Evolutionary conservation across 305 asterid genomes (phyloP).

Genomic region (Fraxinus paxiana): DNA sequence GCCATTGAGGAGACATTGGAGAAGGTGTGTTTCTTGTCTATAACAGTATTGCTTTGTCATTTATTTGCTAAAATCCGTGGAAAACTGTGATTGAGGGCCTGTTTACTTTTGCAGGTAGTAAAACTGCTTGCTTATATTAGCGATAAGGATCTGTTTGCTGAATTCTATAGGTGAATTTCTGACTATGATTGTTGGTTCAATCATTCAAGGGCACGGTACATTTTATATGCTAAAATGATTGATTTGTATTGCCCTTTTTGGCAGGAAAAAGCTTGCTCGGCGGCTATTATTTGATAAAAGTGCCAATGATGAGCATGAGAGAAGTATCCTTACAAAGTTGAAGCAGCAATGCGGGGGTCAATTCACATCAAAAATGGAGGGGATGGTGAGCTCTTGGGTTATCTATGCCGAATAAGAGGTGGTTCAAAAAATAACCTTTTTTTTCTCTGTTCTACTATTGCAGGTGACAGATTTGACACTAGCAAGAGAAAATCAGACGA

Average conservation of each 20-base stretch:
- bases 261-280: slow-evolving; percentile 93
- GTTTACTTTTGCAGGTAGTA: slow-evolving; percentile 58
- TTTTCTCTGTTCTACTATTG: slow-evolving; percentile 19
- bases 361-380: slow-evolving; percentile 97
- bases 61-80: slow-evolving; percentile 10
- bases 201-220: background rate
- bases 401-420: background rate
- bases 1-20: slow-evolving; percentile 94
- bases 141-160: slow-evolving; percentile 93
- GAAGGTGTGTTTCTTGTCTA: slow-evolving; percentile 48
- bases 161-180: slow-evolving; percentile 67
- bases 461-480: slow-evolving; percentile 95
- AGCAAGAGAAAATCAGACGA: slow-evolving; percentile 85
- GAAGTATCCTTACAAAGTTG: slow-evolving; percentile 85
- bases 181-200: background rate
- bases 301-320: slow-evolving; percentile 95
- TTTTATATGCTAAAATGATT: background rate
- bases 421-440: background rate
- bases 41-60: background rate
- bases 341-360: slow-evolving; percentile 97
- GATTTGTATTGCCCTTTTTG: slow-evolving; percentile 4
- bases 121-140: slow-evolving; percentile 87
- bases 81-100: slow-evolving; percentile 21
- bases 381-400: slow-evolving; percentile 60
- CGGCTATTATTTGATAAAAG: slow-evolving; percentile 92